phyloP scores from a whole-genome alignment of 192 early-diverging fungal genomes.

The Podila epigama region DNA sequence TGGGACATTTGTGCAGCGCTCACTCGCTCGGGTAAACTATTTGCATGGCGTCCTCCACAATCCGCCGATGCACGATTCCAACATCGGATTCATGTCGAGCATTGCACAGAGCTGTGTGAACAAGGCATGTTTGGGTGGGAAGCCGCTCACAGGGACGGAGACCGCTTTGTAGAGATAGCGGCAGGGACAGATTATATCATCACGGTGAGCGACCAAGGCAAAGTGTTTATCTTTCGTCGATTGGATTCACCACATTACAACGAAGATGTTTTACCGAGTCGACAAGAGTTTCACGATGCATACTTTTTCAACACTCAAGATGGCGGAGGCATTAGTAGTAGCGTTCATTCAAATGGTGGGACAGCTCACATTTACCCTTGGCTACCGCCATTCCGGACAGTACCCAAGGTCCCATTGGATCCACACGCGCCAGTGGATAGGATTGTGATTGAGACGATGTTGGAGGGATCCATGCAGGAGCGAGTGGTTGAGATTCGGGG shows the following conservation, averaged over 20 bases:
- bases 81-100: conserved; percentile 16
- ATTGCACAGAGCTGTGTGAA: conserved; percentile 9
- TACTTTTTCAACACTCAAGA: not conserved
- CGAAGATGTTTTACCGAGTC: not conserved
- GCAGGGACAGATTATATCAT: conserved; percentile 32
- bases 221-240: conserved; percentile 27
- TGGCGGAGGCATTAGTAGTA: no score
- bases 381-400: no score
- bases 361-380: no score
- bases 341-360: no score
- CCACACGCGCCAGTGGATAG: conserved; percentile 13
- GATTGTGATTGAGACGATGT: conserved; percentile 19
- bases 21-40: conserved; percentile 23
- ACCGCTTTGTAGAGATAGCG: conserved; percentile 25
- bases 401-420: no score
- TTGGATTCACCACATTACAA: conserved; percentile 18
- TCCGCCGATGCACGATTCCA: conserved; percentile 24
- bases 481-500: conserved; percentile 24
- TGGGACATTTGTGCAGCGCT: conserved; percentile 43
- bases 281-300: not conserved
- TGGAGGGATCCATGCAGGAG: conserved; percentile 17
- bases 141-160: conserved; percentile 3
- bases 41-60: conserved; percentile 27
- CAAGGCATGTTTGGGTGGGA: conserved; percentile 22
- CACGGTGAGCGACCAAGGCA: conserved; percentile 20